Base-by-base conservation (phyloP, 306 rosid genomes). In the Quercus suber region DNA sequence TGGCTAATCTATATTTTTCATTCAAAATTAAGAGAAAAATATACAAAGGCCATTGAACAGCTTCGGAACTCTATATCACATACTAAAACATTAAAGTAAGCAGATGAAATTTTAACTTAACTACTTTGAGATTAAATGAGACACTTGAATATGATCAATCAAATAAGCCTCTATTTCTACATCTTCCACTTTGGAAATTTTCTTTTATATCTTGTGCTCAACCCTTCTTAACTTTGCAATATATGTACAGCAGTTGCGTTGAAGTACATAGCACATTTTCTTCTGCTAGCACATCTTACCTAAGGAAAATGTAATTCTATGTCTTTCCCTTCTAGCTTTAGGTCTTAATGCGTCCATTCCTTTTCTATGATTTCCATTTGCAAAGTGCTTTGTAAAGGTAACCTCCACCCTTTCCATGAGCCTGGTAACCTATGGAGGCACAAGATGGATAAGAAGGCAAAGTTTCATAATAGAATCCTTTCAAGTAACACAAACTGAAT, bases 321-420 rank as follows among this genome's bases (percentile, higher is more conserved):
- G 93, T 23, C 77, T 85, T 76, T 88, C 93, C 79, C 61, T 86
- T 86, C 60, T 86, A 45, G 85, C 73, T 73, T 20, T 82, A 58
- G 91, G 88, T 79, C 91, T 88, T 73, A 90, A 80, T 58, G 59
- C 72, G 63, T 79, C 82, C 88, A 88, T 84, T 76, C 90, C 90
- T 80, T 78, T 84, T 65, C 81, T 57, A 6, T 74, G 89, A 67
- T 88, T 82, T 27, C 90, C 89, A 53, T 90, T 86, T 23, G 90
- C 82, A 56, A 88, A 86, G 79, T 88, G 89, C 80, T 91, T 88
- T 68, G 87, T 81, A 83, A 88, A 93, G 63, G 87, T 80, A 77
- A 80, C 64, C 74, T 93, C 97, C 56, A 89, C 92, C 76, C 89
- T 89, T 63, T 88, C 94, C 79, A 91, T 86, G 69, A 93, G 87